Conservation (phyloP, 192 early-diverging fungal species). For the Martensiomyces pterosporus region DNA sequence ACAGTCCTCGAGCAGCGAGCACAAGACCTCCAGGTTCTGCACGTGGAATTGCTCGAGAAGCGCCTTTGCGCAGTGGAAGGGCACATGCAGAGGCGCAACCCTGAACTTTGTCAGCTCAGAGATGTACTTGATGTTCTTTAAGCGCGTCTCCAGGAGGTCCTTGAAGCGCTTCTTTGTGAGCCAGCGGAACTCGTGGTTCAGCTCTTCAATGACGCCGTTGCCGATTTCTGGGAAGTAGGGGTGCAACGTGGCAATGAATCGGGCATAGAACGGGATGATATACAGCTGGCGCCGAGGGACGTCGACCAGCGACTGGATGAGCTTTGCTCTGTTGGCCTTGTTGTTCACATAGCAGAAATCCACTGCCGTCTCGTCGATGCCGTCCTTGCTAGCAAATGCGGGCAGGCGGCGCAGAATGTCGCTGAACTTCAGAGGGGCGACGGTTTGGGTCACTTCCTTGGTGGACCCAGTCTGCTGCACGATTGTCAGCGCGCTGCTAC, state of each 20-base stretch:
- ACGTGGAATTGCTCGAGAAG: slow-evolving; percentile 81
- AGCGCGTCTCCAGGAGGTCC: slow-evolving; percentile 32
- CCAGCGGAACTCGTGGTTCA: slow-evolving; percentile 54
- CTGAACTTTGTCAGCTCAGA: slow-evolving; percentile 93
- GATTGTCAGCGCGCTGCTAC: slow-evolving; percentile 16
- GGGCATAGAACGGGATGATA: slow-evolving; percentile 85
- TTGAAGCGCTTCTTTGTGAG: slow-evolving; percentile 63
- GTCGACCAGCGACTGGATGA: slow-evolving; percentile 70
- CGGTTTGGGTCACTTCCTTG: slow-evolving; percentile 8
- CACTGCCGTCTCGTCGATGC: slow-evolving; percentile 85
- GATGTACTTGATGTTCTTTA: slow-evolving; percentile 76
- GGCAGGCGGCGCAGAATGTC: slow-evolving; percentile 71
- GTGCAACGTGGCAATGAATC: slow-evolving; percentile 82
- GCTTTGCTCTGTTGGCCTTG: slow-evolving; percentile 66
- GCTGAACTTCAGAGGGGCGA: slow-evolving; percentile 53
- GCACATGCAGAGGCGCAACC: slow-evolving; percentile 72
- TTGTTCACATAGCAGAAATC: slow-evolving; percentile 92
- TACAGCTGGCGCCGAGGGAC: slow-evolving; percentile 81
- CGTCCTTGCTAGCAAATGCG: slow-evolving; percentile 70
- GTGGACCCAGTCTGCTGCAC: slow-evolving; percentile 22
- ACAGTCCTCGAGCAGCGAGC: slow-evolving; percentile 78
- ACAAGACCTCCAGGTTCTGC: slow-evolving; percentile 81
- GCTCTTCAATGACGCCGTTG: slow-evolving; percentile 59
- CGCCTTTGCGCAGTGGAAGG: slow-evolving; percentile 81
- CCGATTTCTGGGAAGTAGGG: slow-evolving; percentile 87